Evolutionary conservation across 2,329 filamentous ascomycete species (phyloP).

Genomic region (Simplicillium sp.): DNA sequence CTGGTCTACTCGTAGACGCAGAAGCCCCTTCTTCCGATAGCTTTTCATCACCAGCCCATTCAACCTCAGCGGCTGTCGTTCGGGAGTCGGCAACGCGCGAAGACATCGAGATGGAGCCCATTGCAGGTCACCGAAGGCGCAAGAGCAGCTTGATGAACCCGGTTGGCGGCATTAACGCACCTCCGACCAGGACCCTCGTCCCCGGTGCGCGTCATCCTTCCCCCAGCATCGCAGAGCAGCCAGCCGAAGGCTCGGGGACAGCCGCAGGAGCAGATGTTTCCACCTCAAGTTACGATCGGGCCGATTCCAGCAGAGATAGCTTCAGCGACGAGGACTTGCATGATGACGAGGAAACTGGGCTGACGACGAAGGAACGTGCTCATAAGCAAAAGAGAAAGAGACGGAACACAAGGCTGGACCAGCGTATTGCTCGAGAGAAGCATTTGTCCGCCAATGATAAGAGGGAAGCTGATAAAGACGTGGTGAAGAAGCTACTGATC

Average conservation of each 20-base stretch:
- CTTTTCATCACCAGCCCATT: too few relatives aligned
- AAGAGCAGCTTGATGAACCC: conserved; percentile 44
- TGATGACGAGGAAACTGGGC: conserved; percentile 83
- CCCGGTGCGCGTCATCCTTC: conserved; percentile 11
- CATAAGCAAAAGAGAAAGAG: conserved; percentile 57
- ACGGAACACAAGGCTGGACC: conserved; percentile 59
- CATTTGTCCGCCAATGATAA: conserved; percentile 61
- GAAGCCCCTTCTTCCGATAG: too few relatives aligned
- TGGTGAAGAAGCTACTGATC: conserved; percentile 58
- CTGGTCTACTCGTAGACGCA: too few relatives aligned
- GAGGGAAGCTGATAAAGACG: conserved; percentile 64
- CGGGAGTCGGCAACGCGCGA: background rate
- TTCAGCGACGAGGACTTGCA: conserved; percentile 64
- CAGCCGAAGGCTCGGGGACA: conserved; percentile 25
- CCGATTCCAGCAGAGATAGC: conserved; percentile 37
- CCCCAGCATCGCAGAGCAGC: conserved; percentile 25
- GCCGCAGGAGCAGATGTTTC: conserved; percentile 11
- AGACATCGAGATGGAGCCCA: conserved; percentile 47
- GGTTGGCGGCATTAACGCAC: conserved; percentile 17
- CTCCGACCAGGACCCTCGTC: conserved; percentile 4
- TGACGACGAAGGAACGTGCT: conserved; percentile 64
- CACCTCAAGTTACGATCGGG: conserved; percentile 15
- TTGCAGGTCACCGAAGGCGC: conserved; percentile 44
- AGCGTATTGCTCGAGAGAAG: conserved; percentile 53
- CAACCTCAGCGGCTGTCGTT: too few relatives aligned